Evolutionary conservation across 352 stramenopile genomes (phyloP).

Genomic region (Phytopythium cucurbitacearum): DNA sequence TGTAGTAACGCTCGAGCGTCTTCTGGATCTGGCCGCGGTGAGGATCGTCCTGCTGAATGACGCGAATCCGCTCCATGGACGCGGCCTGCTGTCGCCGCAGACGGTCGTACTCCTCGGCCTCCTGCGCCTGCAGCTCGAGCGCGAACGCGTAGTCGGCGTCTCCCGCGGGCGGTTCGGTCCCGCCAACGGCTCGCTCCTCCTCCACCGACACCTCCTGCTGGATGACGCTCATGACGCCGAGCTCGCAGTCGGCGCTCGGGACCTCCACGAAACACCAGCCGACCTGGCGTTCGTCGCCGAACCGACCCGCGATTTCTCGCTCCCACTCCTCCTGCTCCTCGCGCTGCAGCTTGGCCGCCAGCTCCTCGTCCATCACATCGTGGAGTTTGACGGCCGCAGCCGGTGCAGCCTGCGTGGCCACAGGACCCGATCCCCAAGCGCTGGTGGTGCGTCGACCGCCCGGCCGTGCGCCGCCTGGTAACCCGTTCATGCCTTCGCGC

Average conservation of each 20-base stretch:
- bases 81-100: slow-evolving; percentile 61
- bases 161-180: slow-evolving; percentile 11
- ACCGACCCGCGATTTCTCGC: slow-evolving; percentile 54
- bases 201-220: slow-evolving; percentile 61
- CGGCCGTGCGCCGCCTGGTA: background rate
- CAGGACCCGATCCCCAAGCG: slow-evolving; percentile 3
- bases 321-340: slow-evolving; percentile 71
- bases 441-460: background rate
- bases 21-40: slow-evolving; percentile 41
- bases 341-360: slow-evolving; percentile 61
- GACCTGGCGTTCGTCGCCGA: slow-evolving; percentile 48
- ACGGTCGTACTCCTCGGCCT: slow-evolving; percentile 71
- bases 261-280: slow-evolving; percentile 78
- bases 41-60: slow-evolving; percentile 51
- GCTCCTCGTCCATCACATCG: slow-evolving; percentile 69
- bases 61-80: slow-evolving; percentile 57
- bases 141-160: slow-evolving; percentile 75
- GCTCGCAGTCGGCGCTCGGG: slow-evolving; percentile 39
- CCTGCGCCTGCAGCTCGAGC: slow-evolving; percentile 63
- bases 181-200: slow-evolving; percentile 29
- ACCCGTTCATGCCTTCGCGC: no score
- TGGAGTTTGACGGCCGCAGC: slow-evolving; percentile 40
- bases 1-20: slow-evolving; percentile 44
- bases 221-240: slow-evolving; percentile 69
- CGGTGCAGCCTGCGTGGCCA: slow-evolving; percentile 12